Percentiles rank a stretch among this genome's conserved stretches.
These are phyloP conservation scores for Moniliella sp. DNA, from an alignment of 1,284 basidiomycete genomes.

Conservation along the genomic window DNA sequence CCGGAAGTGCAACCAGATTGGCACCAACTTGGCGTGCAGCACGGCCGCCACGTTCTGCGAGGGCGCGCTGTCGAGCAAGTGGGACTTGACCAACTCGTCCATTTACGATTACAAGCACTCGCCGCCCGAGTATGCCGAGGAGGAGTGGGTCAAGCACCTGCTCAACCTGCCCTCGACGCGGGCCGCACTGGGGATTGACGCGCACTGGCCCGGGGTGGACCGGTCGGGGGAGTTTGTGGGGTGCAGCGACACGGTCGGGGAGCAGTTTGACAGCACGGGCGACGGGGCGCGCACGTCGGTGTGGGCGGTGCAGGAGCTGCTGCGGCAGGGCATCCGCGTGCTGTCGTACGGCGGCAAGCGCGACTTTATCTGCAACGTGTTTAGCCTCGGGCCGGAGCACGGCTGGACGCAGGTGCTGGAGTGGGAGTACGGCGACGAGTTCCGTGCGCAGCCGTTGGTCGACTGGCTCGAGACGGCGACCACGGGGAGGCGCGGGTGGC, in stretches of 20 bases:
- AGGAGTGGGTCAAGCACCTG: conserved; percentile 21
- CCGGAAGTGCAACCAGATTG: conserved; percentile 14
- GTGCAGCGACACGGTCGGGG: conserved; percentile 24
- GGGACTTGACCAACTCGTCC: conserved; percentile 13
- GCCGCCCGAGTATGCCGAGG: conserved; percentile 16
- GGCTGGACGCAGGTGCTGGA: conserved; percentile 17
- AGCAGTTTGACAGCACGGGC: conserved; percentile 22
- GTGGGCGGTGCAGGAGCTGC: conserved; percentile 18
- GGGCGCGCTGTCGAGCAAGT: conserved; percentile 12
- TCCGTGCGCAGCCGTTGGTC: conserved; percentile 7
- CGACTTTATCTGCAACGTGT: conserved; percentile 31
- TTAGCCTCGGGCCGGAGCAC: conserved; percentile 19
- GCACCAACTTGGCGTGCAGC: conserved; percentile 9
- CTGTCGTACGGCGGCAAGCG: conserved; percentile 15
- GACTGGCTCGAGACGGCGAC: conserved; percentile 10
- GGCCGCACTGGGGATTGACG: conserved; percentile 17
- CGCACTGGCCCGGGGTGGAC: conserved; percentile 15
- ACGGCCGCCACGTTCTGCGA: conserved; percentile 20
- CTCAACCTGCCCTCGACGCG: conserved; percentile 17
- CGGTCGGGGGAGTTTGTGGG: conserved; percentile 25
- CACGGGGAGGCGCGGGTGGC: conserved; percentile 5
- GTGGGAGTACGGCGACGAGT: conserved; percentile 14
- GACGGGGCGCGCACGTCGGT: conserved; percentile 23
- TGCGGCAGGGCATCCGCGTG: conserved; percentile 15
- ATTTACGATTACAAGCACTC: conserved; percentile 24